Conservation (phyloP, 2,329 filamentous ascomycete species). For the Colletotrichum noveboracense region DNA sequence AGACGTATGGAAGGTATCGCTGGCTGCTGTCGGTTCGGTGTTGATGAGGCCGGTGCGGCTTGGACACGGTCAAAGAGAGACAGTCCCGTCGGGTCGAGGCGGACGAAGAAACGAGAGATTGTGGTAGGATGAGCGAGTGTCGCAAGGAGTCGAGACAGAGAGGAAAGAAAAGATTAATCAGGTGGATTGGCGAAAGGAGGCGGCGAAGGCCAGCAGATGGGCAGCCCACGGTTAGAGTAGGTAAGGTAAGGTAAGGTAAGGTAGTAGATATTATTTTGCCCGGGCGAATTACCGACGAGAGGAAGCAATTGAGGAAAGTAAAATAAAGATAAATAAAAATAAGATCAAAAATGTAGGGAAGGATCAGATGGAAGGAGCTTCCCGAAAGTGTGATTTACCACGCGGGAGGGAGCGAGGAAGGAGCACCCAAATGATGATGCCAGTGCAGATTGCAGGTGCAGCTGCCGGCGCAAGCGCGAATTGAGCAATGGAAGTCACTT, state of each 20-base stretch:
- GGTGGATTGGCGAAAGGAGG: neutral
- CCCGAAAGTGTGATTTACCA: neutral
- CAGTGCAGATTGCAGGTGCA: conserved; percentile 6
- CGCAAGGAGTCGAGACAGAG: neutral
- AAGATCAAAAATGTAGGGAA: neutral
- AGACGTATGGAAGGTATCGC: neutral
- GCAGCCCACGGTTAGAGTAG: neutral
- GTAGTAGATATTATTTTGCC: neutral
- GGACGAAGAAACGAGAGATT: neutral
- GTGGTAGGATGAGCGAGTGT: neutral
- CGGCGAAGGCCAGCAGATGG: neutral
- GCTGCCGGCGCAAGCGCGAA: neutral
- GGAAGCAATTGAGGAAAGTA: neutral
- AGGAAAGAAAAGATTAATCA: neutral
- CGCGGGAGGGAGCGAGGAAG: neutral
- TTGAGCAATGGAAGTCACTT: neutral
- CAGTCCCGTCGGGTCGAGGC: neutral
- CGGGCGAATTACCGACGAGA: conserved; percentile 4
- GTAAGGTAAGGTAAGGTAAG: neutral
- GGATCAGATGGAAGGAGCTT: neutral
- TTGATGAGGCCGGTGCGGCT: neutral
- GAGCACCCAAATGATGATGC: neutral
- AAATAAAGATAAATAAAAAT: neutral
- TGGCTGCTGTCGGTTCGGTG: neutral
- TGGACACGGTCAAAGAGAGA: neutral